Conservation (phyloP, 371 early-diverging fungal genomes). For the Mucor saturninus region DNA sequence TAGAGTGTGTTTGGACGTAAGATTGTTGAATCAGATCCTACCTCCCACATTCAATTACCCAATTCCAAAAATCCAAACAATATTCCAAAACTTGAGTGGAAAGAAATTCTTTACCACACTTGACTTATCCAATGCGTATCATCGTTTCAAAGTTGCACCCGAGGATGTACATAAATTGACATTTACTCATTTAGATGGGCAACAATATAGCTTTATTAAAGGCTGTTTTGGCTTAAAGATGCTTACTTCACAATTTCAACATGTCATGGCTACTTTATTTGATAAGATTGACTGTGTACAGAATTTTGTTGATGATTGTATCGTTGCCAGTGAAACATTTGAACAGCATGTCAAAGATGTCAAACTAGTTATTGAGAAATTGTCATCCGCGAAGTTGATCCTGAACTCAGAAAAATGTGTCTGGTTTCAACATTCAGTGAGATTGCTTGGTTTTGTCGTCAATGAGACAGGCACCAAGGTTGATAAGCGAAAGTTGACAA, state of each 20-base stretch:
- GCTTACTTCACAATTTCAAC: slow-evolving; percentile 28
- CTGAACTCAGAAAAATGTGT: slow-evolving; percentile 25
- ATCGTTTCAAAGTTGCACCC: slow-evolving; percentile 30
- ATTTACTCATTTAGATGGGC: no score
- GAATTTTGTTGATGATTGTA: slow-evolving; percentile 6
- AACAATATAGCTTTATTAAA: slow-evolving; percentile 15
- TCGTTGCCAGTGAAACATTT: background rate
- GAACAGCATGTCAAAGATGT: slow-evolving; percentile 13
- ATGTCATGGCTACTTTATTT: background rate
- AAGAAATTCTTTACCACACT: slow-evolving; percentile 24
- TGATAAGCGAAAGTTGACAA: slow-evolving; percentile 15
- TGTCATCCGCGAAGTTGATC: slow-evolving; percentile 14
- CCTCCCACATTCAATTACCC: slow-evolving; percentile 4
- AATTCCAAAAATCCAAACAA: background rate
- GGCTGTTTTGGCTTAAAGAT: slow-evolving; percentile 37
- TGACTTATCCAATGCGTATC: slow-evolving; percentile 34
- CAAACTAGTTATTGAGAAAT: slow-evolving; percentile 11
- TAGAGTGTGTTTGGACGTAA: slow-evolving; percentile 7
- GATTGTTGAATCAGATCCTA: slow-evolving; percentile 7
- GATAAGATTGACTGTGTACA: slow-evolving; percentile 5
- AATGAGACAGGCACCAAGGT: slow-evolving; percentile 10
- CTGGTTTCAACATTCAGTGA: background rate
- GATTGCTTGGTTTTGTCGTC: slow-evolving; percentile 19
- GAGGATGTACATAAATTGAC: slow-evolving; percentile 18
- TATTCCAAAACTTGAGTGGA: slow-evolving; percentile 18